Evolutionary conservation across 1,284 basidiomycete genomes (phyloP), one percentile per base, ranked within the genome.

Genomic region (Ustilago bromivora): DNA sequence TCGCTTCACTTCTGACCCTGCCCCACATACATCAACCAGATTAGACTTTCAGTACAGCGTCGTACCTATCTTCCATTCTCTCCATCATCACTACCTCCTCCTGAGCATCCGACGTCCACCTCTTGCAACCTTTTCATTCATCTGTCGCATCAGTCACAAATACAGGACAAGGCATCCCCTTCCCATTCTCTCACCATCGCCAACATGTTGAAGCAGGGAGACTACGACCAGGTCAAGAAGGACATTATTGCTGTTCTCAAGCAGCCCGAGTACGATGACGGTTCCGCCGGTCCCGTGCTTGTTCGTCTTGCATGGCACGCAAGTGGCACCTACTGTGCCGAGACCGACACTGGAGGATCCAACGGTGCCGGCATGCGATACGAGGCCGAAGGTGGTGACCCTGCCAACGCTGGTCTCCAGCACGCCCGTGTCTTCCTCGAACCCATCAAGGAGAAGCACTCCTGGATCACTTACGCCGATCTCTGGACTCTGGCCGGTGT

Each of bases 391-490:
- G 87, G 82, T 35, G 80, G 77, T 40, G 79, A 85, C 46, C 78
- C 69, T 6, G 84, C 83, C 61, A 86, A 87, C 71, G 83, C 84
- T 40, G 89, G 89, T 57, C 84, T 89, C n/a, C 84, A 88, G 71
- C 87, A 88, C 77, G 89, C 89, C 13, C 88, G 89, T 75, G 85
- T 87, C 38, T 89, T 89, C 79, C 84, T 89, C 57, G 84, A 88
- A 59, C 88, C 88, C 34, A 87, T 89, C 68, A 87, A 89, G 81
- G 78, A 85, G 52, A 88, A 88, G 78, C 88, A 89, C 82, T 83
- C 87, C 0, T 89, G 88, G 89, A 88, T 89, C 72, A 87, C 88
- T 12, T 88, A 89, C 76, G 81, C 88, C 32, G 89, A 89, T 78
- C 83, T 80, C 35, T 85, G 83, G 81, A 83, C 83, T 35, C 83